phyloP scores from a whole-genome alignment of 2,329 filamentous ascomycete genomes.

The Corinectria fuckeliana region DNA sequence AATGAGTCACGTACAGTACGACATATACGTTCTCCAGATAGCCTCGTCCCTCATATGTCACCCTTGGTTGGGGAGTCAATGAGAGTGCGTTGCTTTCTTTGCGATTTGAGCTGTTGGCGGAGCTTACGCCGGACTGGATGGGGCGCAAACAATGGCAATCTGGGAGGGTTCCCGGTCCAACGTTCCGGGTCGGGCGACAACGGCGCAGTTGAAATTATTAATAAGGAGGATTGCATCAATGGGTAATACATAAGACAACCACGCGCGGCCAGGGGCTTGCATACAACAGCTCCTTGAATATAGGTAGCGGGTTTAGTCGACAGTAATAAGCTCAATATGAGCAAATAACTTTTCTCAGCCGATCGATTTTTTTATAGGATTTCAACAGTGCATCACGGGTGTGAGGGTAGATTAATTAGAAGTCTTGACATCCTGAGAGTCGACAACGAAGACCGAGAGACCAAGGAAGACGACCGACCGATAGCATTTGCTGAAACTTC shows the following conservation, averaged over 20 bases:
- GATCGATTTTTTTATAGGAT: neutral
- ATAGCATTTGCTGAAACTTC: neutral
- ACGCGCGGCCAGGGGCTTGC: conserved; percentile 8
- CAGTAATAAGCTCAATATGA: conserved; percentile 1
- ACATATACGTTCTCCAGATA: conserved; percentile 1
- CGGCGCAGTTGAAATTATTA: conserved; percentile 6
- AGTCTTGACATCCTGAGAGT: neutral
- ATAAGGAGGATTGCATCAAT: conserved; percentile 6
- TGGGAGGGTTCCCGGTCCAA: neutral
- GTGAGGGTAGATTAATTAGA: neutral
- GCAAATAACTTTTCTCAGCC: neutral
- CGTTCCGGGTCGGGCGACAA: neutral
- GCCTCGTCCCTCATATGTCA: neutral
- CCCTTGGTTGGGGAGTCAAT: neutral
- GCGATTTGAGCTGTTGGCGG: neutral
- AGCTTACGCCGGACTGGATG: neutral
- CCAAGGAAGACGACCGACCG: neutral
- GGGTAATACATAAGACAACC: conserved; percentile 13
- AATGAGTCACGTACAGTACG: conserved; percentile 19
- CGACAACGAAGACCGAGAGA: neutral
- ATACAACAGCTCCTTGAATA: conserved; percentile 18
- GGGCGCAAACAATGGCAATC: neutral
- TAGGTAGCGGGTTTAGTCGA: neutral
- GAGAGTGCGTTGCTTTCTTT: neutral
- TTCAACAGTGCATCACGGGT: neutral